Conservation (phyloP, 2,329 filamentous ascomycete genomes). For the Calonectria multiphialidica region DNA sequence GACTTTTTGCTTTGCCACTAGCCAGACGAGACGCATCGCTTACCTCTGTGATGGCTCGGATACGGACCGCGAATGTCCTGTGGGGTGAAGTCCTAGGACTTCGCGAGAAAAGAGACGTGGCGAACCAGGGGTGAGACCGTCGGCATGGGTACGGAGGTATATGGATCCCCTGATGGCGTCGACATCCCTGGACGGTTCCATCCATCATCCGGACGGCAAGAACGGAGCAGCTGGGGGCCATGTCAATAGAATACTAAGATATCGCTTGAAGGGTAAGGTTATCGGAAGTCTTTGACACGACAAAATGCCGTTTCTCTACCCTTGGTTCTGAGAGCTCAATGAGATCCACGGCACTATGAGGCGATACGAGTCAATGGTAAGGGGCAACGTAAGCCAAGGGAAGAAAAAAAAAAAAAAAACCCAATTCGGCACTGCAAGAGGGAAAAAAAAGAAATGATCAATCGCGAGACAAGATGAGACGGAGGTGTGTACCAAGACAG, state of each 20-base stretch:
- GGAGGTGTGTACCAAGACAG: conserved; percentile 8
- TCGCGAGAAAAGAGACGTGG: conserved; percentile 21
- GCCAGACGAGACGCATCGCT: conserved; percentile 1
- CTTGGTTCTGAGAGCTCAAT: background rate
- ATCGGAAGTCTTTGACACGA: conserved; percentile 14
- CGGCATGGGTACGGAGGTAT: conserved; percentile 25
- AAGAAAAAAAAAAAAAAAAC: background rate
- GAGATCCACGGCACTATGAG: background rate
- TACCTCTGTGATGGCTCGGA: conserved; percentile 13
- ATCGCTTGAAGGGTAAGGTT: conserved; percentile 31
- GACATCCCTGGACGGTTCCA: conserved; percentile 35
- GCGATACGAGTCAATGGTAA: conserved; percentile 10
- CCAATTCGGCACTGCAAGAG: background rate
- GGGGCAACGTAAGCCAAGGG: background rate
- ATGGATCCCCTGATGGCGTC: conserved; percentile 23
- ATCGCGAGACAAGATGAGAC: conserved; percentile 6
- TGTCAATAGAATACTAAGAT: conserved; percentile 31
- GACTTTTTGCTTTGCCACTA: background rate
- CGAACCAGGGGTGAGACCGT: conserved; percentile 18
- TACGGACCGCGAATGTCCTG: conserved; percentile 39
- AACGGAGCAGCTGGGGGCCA: conserved; percentile 31
- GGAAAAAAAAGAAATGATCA: background rate
- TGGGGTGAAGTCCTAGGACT: conserved; percentile 24
- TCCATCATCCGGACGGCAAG: conserved; percentile 35
- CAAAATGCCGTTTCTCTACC: background rate